Conservation (phyloP, 495 filamentous ascomycete genomes). For the Penicillium simplicissimum region DNA sequence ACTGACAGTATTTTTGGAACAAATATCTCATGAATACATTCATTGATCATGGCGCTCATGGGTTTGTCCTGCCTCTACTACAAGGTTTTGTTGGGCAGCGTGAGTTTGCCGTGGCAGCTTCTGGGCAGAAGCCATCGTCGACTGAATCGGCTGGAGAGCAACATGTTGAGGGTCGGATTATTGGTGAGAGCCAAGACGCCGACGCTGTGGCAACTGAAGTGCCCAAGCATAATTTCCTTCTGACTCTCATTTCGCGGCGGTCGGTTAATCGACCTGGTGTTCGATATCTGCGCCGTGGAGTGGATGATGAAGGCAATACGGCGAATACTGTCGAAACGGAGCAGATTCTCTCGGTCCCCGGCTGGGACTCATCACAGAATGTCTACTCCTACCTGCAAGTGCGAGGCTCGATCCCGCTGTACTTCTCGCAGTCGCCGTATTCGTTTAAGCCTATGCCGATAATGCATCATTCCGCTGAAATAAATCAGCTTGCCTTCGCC, state of each 20-base stretch:
- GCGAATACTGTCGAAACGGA: slow-evolving; percentile 96
- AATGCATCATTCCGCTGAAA: slow-evolving; percentile 71
- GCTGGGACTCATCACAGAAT: slow-evolving; percentile 61
- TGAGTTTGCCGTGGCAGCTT: slow-evolving; percentile 66
- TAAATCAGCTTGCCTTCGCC: slow-evolving; percentile 74
- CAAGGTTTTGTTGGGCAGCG: slow-evolving; percentile 94
- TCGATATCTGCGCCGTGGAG: slow-evolving; percentile 86
- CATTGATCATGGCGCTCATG: slow-evolving; percentile 59
- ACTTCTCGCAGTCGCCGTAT: slow-evolving; percentile 91
- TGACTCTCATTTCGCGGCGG: slow-evolving; percentile 85
- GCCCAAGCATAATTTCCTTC: slow-evolving; percentile 55
- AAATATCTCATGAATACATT: slow-evolving; percentile 71
- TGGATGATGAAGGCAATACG: slow-evolving; percentile 82
- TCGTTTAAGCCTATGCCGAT: slow-evolving; percentile 85
- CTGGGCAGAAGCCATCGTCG: slow-evolving; percentile 18
- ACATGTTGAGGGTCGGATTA: slow-evolving; percentile 31
- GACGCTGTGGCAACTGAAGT: slow-evolving; percentile 25
- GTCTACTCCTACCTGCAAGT: slow-evolving; percentile 83
- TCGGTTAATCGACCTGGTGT: slow-evolving; percentile 83
- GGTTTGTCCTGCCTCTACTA: slow-evolving; percentile 77
- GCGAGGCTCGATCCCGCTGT: slow-evolving; percentile 85
- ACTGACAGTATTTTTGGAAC: slow-evolving; percentile 84
- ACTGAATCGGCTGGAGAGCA: slow-evolving; percentile 21
- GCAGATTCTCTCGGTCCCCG: slow-evolving; percentile 73
- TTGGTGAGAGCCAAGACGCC: slow-evolving; percentile 37